Evolutionary conservation across 805 yeast genomes (phyloP).

Genomic region (Sugiyamaella marilandica): DNA sequence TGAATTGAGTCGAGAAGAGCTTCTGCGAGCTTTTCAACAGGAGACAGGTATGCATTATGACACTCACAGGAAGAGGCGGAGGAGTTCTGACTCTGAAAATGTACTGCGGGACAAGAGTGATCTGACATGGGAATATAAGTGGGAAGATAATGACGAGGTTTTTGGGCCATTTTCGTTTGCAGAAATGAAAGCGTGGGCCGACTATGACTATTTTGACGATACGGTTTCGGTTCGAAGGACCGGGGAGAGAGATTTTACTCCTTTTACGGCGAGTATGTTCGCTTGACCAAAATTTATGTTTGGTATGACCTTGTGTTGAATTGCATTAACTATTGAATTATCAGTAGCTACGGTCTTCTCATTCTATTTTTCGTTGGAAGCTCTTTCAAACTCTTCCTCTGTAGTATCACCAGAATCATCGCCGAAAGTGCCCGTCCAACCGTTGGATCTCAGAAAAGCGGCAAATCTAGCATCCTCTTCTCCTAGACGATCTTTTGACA

Average conservation of each 20-base stretch:
- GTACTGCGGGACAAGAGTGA: conserved; percentile 24
- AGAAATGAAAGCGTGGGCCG: conserved; percentile 49
- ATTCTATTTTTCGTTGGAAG: no score
- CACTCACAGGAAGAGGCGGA: conserved; percentile 26
- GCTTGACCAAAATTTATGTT: neutral
- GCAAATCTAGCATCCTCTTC: conserved; percentile 60
- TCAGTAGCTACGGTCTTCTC: no score
- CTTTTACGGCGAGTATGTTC: neutral
- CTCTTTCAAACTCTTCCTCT: neutral
- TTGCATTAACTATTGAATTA: no score
- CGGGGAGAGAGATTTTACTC: conserved; percentile 15
- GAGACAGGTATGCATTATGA: conserved; percentile 40
- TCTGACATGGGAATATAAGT: conserved; percentile 45
- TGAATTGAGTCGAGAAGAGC: conserved; percentile 52
- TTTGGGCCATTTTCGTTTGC: conserved; percentile 48
- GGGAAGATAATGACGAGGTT: conserved; percentile 41
- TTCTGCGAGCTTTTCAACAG: conserved; percentile 41
- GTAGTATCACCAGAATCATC: conserved; percentile 2
- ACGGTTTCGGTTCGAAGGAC: conserved; percentile 39
- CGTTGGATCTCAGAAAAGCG: conserved; percentile 51
- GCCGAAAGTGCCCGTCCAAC: conserved; percentile 50
- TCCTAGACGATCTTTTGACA: conserved; percentile 63
- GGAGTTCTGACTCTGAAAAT: conserved; percentile 7
- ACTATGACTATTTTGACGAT: conserved; percentile 42
- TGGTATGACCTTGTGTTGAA: no score